Base-by-base conservation (phyloP, 768 basidiomycete genomes). In the Fistulinella prunicolor region DNA sequence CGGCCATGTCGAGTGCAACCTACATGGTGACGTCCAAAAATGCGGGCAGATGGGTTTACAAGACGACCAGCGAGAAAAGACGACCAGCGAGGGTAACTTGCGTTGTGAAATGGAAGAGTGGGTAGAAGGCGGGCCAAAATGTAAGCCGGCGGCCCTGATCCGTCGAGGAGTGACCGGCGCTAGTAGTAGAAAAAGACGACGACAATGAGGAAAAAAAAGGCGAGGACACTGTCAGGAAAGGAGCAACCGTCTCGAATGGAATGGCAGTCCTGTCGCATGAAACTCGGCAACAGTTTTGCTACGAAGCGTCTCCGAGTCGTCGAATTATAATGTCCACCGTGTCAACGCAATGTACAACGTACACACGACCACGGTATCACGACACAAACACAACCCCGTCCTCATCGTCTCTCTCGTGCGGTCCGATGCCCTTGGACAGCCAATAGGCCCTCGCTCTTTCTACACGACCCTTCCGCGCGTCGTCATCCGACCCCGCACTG, bases 361-460 rank as follows among this genome's bases (percentile, higher is more conserved):
- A 9, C 23, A 23, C 36, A 3, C 6, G n/a, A n/a, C n/a, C 2
- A 35, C 26, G 8, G 10, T 29, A 51, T 54, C 38, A 47, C 3
- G 24, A 3, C 32, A 45, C 43, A 22, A 36, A 48, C 19, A 32
- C 47, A 20, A 28, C 24, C 5, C 16, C 29, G 9, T 54, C 50
- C 26, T 49, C 52, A 20, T 46, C 47, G 9, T 53, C 59, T 46
- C 59, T 60, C 28, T n/a, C n/a, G n/a, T n/a, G n/a, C n/a, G n/a
- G n/a, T n/a, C 70, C 71, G 56, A 64, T 62, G 6, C 69, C 74
- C 49, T 84, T 86, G 19, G 80, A 77, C 37, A 82, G 55, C 84
- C 82, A 83, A 60, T 76, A 84, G 5, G 73, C 74, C 47, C 81
- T 72, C 26, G 53, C 66, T n/a, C n/a, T n/a, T n/a, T n/a, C n/a